phyloP scores from a whole-genome alignment of 2,329 filamentous ascomycete genomes.

The Aspergillus oerlinghausenensis region DNA sequence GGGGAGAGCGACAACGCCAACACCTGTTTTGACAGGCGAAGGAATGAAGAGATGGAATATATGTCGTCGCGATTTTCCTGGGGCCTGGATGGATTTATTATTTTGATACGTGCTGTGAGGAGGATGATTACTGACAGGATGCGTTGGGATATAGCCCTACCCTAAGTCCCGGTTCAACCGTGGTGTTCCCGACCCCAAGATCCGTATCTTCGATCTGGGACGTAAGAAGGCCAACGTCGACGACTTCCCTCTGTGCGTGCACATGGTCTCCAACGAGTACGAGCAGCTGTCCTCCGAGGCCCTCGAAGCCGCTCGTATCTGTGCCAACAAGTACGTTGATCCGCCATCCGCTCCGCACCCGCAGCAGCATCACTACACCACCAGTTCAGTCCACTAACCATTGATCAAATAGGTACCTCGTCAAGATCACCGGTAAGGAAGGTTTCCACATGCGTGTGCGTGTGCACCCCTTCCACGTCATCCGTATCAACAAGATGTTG shows the following conservation, averaged over 20 bases:
- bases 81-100: conserved; percentile 2
- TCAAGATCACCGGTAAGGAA: conserved; percentile 67
- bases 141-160: conserved; percentile 64
- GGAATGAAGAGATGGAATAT: background rate
- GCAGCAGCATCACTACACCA: background rate
- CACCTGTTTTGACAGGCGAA: background rate
- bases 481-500: conserved; percentile 99
- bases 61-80: background rate
- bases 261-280: conserved; percentile 99
- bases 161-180: conserved; percentile 99
- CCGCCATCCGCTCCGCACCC: conserved; percentile 18
- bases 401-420: conserved; percentile 53
- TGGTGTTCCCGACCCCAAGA: conserved; percentile 79
- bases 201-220: conserved; percentile 98
- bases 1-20: conserved; percentile 16
- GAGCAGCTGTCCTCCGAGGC: conserved; percentile 99
- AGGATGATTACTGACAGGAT: conserved; percentile 18
- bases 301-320: conserved; percentile 99
- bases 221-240: conserved; percentile 98
- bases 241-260: conserved; percentile 98
- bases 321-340: conserved; percentile 86
- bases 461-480: conserved; percentile 98
- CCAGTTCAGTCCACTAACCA: background rate
- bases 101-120: conserved; percentile 5
- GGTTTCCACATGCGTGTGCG: conserved; percentile 68